A percentile compares a stretch with the other conserved stretches of the same genome.
Conservation (phyloP, 2,329 filamentous ascomycete species). For the Neonectria coccinea region DNA sequence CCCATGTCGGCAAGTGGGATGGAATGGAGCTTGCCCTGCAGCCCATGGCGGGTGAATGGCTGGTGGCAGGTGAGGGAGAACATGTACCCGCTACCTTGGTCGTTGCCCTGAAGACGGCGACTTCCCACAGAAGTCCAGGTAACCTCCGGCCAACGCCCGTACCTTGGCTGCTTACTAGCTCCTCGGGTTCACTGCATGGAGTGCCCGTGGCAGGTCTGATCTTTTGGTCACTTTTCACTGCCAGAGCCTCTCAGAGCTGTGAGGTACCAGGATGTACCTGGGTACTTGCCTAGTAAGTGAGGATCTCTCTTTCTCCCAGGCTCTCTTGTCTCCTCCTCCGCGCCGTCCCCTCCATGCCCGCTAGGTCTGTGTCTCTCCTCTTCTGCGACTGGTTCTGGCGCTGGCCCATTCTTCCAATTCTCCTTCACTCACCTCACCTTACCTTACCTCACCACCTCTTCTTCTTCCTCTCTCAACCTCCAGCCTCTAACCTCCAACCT, state of each 20-base stretch:
- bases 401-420: conserved; percentile 32
- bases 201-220: not conserved
- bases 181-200: too few species aligned
- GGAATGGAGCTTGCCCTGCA: conserved; percentile 22
- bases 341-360: conserved; percentile 34
- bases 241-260: conserved; percentile 4
- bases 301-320: conserved; percentile 28
- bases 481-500: conserved; percentile 38
- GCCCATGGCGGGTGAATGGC: not conserved
- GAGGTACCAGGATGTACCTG: conserved; percentile 20
- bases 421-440: conserved; percentile 32
- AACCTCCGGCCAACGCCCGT: conserved; percentile 19
- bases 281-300: conserved; percentile 14
- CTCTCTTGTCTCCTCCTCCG: conserved; percentile 23
- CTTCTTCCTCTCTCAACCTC: conserved; percentile 46
- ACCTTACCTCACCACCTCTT: conserved; percentile 41
- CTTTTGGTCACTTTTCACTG: not conserved
- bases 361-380: conserved; percentile 22
- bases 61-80: not conserved
- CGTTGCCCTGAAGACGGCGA: not conserved
- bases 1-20: conserved; percentile 33
- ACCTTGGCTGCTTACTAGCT: too few species aligned
- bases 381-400: conserved; percentile 24
- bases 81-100: conserved; percentile 1
- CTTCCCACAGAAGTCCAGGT: not conserved